phyloP scores from a whole-genome alignment of 2,329 filamentous ascomycete genomes.

The Amesomyces nigricolor region DNA sequence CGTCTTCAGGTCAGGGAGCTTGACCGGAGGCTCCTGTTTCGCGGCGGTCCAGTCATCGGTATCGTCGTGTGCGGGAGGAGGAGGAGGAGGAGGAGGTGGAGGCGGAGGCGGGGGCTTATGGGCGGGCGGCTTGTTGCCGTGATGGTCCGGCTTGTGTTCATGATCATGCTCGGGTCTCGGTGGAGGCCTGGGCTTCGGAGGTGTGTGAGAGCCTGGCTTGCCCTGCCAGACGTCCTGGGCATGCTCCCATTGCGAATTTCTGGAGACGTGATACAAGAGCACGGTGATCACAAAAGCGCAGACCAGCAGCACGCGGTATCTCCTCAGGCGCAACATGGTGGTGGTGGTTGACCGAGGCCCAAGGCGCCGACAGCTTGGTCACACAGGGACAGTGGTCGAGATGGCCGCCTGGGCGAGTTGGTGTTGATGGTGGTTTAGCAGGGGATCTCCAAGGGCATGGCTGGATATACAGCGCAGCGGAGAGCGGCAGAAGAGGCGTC shows the following conservation, averaged over 20 bases:
- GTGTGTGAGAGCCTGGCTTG: constrained; percentile 4
- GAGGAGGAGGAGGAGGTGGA: background rate
- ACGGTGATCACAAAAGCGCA: constrained; percentile 51
- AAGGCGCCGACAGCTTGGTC: too few species aligned
- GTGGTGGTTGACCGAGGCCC: background rate
- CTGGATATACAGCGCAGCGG: background rate
- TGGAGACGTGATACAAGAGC: constrained; percentile 45
- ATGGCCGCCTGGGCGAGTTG: background rate
- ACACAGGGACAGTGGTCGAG: background rate
- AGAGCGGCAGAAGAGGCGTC: background rate
- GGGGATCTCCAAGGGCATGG: constrained; percentile 1
- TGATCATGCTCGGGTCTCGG: background rate
- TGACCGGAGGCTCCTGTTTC: constrained; percentile 16
- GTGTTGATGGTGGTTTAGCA: background rate
- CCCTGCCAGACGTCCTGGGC: constrained; percentile 21
- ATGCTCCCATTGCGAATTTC: constrained; percentile 36
- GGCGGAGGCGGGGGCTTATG: background rate
- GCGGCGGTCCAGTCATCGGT: background rate
- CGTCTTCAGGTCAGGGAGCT: constrained; percentile 29
- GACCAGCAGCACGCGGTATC: constrained; percentile 56
- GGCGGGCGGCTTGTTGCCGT: background rate
- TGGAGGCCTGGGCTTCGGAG: constrained; percentile 1
- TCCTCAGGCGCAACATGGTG: constrained; percentile 51
- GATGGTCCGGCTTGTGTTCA: background rate
- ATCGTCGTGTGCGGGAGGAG: constrained; percentile 7